Evolutionary conservation across 768 basidiomycete genomes (phyloP).

Genomic region (Serendipita indica): DNA sequence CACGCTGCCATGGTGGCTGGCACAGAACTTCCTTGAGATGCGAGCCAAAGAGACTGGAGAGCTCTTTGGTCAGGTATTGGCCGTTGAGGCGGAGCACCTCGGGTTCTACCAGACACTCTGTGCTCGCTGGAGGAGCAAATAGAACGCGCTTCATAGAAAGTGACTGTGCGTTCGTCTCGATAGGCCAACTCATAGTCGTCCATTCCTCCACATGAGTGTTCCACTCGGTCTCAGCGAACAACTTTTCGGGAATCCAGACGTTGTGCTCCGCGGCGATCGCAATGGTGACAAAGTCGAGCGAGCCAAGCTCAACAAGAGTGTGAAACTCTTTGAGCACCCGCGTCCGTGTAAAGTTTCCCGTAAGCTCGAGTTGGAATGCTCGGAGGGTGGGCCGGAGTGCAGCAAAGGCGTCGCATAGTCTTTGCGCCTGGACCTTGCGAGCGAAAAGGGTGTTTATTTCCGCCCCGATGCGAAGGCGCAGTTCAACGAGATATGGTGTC

Average conservation of each 20-base stretch:
- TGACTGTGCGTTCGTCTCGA: background rate
- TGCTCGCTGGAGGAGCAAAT: background rate
- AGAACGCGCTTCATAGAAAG: background rate
- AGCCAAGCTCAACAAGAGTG: background rate
- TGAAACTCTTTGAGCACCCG: background rate
- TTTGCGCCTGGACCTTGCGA: background rate
- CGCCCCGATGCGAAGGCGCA: background rate
- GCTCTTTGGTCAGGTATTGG: background rate
- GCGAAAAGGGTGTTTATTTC: background rate
- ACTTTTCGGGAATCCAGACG: background rate
- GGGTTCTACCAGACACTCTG: background rate
- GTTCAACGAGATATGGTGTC: background rate
- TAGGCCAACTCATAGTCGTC: background rate
- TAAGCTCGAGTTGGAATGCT: background rate
- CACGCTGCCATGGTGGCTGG: background rate
- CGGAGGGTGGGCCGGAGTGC: background rate
- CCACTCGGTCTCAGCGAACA: background rate
- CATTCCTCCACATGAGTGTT: background rate
- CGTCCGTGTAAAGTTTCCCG: background rate
- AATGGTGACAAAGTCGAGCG: background rate
- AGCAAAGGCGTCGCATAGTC: background rate
- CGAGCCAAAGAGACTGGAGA: background rate
- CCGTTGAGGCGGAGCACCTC: background rate
- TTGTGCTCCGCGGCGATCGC: background rate
- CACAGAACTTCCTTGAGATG: background rate